Conservation (phyloP, 2,329 filamentous ascomycete genomes). For the Didymella sp. region DNA sequence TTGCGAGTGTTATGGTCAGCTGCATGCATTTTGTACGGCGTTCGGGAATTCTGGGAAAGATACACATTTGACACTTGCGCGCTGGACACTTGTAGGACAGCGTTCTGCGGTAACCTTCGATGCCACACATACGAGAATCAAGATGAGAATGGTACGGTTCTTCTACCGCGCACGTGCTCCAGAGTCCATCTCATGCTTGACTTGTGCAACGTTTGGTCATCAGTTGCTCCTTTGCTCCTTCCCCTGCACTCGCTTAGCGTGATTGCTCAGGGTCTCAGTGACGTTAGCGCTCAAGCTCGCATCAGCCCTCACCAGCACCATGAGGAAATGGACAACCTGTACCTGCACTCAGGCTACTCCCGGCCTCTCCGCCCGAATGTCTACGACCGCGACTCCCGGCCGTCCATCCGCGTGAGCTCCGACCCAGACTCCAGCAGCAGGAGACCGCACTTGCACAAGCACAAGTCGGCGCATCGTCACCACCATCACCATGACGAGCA, state of each 20-base stretch:
- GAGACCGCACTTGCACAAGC: constrained; percentile 23
- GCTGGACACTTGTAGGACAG: background rate
- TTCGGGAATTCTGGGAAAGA: constrained; percentile 1
- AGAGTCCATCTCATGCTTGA: background rate
- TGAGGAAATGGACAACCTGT: constrained; percentile 35
- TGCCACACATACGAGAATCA: background rate
- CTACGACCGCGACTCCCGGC: constrained; percentile 30
- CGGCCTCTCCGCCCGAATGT: constrained; percentile 33
- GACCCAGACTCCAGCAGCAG: constrained; percentile 26
- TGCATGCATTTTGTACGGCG: constrained; percentile 15
- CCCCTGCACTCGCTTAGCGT: constrained; percentile 11
- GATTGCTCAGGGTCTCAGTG: constrained; percentile 6
- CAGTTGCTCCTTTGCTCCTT: background rate
- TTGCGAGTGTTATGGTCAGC: too few relatives aligned
- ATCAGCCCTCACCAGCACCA: constrained; percentile 22
- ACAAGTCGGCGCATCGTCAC: constrained; percentile 39
- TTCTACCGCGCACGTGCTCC: background rate
- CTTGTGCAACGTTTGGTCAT: background rate
- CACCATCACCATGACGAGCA: constrained; percentile 37
- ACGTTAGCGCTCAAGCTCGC: constrained; percentile 9
- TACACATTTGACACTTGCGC: background rate
- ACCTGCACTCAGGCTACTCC: constrained; percentile 29
- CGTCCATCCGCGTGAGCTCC: constrained; percentile 34
- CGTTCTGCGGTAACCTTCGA: background rate
- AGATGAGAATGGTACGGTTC: background rate